Evolutionary conservation across 768 basidiomycete genomes (phyloP).

Genomic region (Leccinum uliginosum): DNA sequence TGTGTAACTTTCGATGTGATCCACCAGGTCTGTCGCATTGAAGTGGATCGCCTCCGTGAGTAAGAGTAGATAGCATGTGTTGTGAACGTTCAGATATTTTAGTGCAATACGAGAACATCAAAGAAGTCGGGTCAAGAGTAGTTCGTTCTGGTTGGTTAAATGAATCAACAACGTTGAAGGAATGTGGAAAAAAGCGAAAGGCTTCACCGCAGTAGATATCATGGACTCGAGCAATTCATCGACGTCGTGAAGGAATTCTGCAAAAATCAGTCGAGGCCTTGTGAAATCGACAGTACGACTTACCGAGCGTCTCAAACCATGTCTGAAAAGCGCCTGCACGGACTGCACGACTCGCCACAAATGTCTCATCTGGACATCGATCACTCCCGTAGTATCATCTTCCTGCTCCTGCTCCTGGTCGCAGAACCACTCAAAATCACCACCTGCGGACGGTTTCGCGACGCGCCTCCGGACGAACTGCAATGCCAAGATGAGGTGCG

Average conservation of each 20-base stretch:
- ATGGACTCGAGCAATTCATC: constrained; percentile 84
- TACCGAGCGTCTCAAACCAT: constrained; percentile 71
- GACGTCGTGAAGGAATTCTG: constrained; percentile 58
- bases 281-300: constrained; percentile 18
- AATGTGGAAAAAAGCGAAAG: not conserved
- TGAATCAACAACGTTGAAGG: not conserved
- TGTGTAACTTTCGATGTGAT: constrained; percentile 74
- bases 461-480: constrained; percentile 56
- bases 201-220: constrained; percentile 75
- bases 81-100: constrained; percentile 61
- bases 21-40: constrained; percentile 63
- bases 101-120: constrained; percentile 77
- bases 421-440: constrained; percentile 51
- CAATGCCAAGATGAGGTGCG: constrained; percentile 48
- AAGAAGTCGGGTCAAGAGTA: constrained; percentile 88
- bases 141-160: constrained; percentile 67
- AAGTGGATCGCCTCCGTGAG: constrained; percentile 79
- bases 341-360: constrained; percentile 72
- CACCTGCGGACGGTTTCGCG: constrained; percentile 43
- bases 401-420: constrained; percentile 29
- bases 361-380: constrained; percentile 70
- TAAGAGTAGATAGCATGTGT: constrained; percentile 76
- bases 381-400: constrained; percentile 44
- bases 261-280: not conserved
- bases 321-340: constrained; percentile 69